Conservation (phyloP, 805 yeast genomes). For the Kodamaea kaohsiungensis region DNA sequence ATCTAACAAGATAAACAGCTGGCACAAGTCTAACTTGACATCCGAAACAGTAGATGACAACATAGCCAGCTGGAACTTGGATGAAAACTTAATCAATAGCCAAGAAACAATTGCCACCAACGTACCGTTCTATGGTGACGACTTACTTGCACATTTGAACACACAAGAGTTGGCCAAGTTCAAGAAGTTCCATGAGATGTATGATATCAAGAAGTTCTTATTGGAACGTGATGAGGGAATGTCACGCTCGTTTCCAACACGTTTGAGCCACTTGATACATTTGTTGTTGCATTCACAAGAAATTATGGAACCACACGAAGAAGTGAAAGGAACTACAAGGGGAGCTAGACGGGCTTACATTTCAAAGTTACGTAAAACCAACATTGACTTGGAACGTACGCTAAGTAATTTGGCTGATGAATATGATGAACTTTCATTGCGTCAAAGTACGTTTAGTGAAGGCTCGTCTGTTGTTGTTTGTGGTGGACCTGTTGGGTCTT, state of each 20-base stretch:
- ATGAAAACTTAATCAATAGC: slow-evolving; percentile 22
- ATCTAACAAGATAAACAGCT: slow-evolving; percentile 14
- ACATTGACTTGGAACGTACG: neutral
- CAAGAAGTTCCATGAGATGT: slow-evolving; percentile 20
- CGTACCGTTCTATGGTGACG: slow-evolving; percentile 32
- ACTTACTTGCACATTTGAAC: slow-evolving; percentile 24
- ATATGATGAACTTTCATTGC: neutral
- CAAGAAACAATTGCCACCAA: neutral
- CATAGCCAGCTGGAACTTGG: slow-evolving; percentile 39
- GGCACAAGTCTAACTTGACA: slow-evolving; percentile 13
- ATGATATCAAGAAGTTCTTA: slow-evolving; percentile 15
- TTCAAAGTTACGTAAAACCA: neutral
- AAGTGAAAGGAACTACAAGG: neutral
- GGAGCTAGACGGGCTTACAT: neutral
- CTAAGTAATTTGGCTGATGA: slow-evolving; percentile 5
- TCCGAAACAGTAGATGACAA: slow-evolving; percentile 30
- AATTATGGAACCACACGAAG: neutral
- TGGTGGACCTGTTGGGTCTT: slow-evolving; percentile 14
- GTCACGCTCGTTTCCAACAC: slow-evolving; percentile 3
- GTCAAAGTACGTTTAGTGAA: slow-evolving; percentile 14
- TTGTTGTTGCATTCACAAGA: slow-evolving; percentile 2
- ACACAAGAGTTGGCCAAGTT: slow-evolving; percentile 27
- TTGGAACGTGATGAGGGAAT: neutral
- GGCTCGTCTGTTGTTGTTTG: slow-evolving; percentile 20
- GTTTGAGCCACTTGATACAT: slow-evolving; percentile 7